phyloP scores from a whole-genome alignment of 495 filamentous ascomycete species.

The Oleoguttula mirabilis region DNA sequence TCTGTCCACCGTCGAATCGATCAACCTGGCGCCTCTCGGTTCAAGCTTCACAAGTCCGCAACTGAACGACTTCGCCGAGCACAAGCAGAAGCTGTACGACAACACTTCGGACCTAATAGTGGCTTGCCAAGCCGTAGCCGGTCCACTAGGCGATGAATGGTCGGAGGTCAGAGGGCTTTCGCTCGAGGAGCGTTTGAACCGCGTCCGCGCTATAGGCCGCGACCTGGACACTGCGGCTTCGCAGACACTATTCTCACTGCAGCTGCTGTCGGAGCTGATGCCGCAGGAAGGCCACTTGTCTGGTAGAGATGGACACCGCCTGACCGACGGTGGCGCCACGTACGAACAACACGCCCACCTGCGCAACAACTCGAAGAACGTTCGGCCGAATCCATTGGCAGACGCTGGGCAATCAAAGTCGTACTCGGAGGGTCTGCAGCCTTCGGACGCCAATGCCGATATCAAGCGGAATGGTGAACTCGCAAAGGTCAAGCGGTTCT shows the following conservation, averaged over 20 bases:
- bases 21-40: slow-evolving; percentile 64
- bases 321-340: slow-evolving; percentile 22
- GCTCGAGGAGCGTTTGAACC: slow-evolving; percentile 75
- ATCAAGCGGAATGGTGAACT: slow-evolving; percentile 52
- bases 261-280: slow-evolving; percentile 72
- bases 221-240: slow-evolving; percentile 77
- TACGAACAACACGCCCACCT: slow-evolving; percentile 18
- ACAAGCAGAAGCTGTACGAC: slow-evolving; percentile 89
- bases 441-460: slow-evolving; percentile 40
- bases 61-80: slow-evolving; percentile 71
- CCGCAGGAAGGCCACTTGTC: slow-evolving; percentile 38
- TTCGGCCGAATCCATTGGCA: slow-evolving; percentile 22
- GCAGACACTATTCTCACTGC: slow-evolving; percentile 76
- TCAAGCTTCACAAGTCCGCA: slow-evolving; percentile 72
- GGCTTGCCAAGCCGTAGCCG: slow-evolving; percentile 74
- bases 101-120: slow-evolving; percentile 79
- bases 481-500: slow-evolving; percentile 77
- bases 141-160: slow-evolving; percentile 91
- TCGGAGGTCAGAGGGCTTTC: slow-evolving; percentile 79
- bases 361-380: slow-evolving; percentile 16
- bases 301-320: slow-evolving; percentile 33
- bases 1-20: slow-evolving; percentile 76
- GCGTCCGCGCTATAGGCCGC: slow-evolving; percentile 58
- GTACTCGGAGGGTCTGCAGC: slow-evolving; percentile 47
- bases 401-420: slow-evolving; percentile 45